Evolutionary conservation across 202 grass and related monocot genomes (phyloP).

Genomic region (Elaeis oleifera): DNA sequence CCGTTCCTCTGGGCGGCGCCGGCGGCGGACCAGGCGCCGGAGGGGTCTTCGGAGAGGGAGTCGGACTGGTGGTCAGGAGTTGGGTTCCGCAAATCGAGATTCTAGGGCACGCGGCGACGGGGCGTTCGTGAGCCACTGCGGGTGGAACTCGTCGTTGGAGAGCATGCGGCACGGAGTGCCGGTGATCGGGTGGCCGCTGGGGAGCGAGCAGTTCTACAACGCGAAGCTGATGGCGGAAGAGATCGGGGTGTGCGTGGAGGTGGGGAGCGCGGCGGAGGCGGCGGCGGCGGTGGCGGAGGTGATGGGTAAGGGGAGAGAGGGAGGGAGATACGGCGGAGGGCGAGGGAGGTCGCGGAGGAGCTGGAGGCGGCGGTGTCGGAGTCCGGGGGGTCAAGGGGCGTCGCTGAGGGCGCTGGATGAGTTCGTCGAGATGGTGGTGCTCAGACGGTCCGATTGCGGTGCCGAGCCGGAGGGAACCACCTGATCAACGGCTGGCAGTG

Average conservation of each 20-base stretch:
- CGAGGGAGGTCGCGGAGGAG: constrained; percentile 34
- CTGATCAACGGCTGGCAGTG: too few relatives aligned
- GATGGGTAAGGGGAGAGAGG: constrained; percentile 10
- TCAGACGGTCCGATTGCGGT: too few relatives aligned
- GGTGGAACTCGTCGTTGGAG: constrained; percentile 71
- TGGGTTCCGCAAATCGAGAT: constrained; percentile 52
- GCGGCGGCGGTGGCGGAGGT: constrained; percentile 19
- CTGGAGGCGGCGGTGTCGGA: constrained; percentile 21
- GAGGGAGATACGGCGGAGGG: background rate
- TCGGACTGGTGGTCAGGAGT: constrained; percentile 35
- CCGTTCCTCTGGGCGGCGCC: constrained; percentile 52
- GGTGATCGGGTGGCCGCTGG: constrained; percentile 56
- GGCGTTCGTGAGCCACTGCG: constrained; percentile 69
- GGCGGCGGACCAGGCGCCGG: constrained; percentile 8
- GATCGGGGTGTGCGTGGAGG: constrained; percentile 30
- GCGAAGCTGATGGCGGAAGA: constrained; percentile 56
- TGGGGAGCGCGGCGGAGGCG: constrained; percentile 25
- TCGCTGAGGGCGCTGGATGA: constrained; percentile 29
- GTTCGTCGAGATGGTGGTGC: constrained; percentile 5
- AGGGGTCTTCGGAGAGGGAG: constrained; percentile 25
- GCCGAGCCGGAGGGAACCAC: too few relatives aligned
- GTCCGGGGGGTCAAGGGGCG: constrained; percentile 29
- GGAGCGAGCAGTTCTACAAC: constrained; percentile 55
- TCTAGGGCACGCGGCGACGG: constrained; percentile 41
- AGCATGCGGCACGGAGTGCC: constrained; percentile 43